These are phyloP conservation scores for Penicillium sp. DNA, from an alignment of 2,329 filamentous ascomycete species.

Conservation along the genomic window DNA sequence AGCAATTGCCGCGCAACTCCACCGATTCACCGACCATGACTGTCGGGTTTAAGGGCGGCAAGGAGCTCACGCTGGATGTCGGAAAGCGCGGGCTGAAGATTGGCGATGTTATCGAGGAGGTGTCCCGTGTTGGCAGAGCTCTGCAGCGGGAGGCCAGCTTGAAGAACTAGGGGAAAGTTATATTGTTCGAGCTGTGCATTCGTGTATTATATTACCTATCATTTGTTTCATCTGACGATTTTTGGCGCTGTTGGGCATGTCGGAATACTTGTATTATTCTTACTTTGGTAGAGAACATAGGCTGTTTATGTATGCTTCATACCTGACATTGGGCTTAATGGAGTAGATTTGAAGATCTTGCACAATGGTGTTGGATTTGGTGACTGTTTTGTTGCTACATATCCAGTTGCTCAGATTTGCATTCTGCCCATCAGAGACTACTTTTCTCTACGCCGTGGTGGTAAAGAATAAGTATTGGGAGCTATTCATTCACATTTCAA, in stretches of 20 bases:
- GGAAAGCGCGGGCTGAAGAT: conserved; percentile 76
- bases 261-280: not conserved
- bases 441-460: not conserved
- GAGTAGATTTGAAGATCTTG: not conserved
- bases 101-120: conserved; percentile 80
- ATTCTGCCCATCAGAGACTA: not conserved
- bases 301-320: not conserved
- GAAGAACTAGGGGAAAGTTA: conserved; percentile 37
- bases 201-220: conserved; percentile 16
- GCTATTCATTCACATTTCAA: not conserved
- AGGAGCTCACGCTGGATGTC: conserved; percentile 78
- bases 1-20: conserved; percentile 68
- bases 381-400: not conserved
- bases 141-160: conserved; percentile 82
- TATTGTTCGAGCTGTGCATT: conserved; percentile 12
- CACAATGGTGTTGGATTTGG: not conserved
- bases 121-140: conserved; percentile 81
- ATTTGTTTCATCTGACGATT: conserved; percentile 8
- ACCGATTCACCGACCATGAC: conserved; percentile 66
- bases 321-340: not conserved
- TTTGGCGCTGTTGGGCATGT: conserved; percentile 6
- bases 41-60: conserved; percentile 94
- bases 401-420: not conserved
- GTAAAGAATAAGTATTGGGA: not conserved
- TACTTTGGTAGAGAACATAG: not conserved